Evolutionary conservation across 1,284 basidiomycete genomes (phyloP).

Genomic region (Malassezia yamatoensis): DNA sequence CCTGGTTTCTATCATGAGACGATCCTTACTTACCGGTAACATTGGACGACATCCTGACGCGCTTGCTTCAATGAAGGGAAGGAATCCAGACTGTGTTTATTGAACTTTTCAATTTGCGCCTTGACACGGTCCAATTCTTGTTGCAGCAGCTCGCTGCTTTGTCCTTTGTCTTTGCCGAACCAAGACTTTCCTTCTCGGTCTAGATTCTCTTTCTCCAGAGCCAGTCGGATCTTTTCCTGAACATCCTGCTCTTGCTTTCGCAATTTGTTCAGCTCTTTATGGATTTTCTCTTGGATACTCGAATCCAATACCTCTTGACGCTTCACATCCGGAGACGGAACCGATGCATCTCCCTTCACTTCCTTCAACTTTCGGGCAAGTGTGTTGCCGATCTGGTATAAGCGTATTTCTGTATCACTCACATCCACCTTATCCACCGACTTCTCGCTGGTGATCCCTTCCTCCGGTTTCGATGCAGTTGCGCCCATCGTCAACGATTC

Average conservation of each 20-base stretch:
- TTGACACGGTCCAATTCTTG: conserved; percentile 39
- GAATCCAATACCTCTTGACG: conserved; percentile 36
- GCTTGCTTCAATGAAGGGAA: conserved; percentile 56
- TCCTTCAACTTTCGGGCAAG: conserved; percentile 29
- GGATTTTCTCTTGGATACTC: conserved; percentile 37
- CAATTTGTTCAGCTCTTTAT: conserved; percentile 33
- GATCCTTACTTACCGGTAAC: conserved; percentile 60
- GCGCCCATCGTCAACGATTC: conserved; percentile 2
- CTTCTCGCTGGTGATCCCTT: neutral
- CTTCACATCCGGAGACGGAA: conserved; percentile 19
- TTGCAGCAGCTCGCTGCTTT: conserved; percentile 32
- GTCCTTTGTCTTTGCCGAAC: conserved; percentile 26
- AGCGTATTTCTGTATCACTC: neutral
- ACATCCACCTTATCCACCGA: conserved; percentile 11
- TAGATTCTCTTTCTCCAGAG: conserved; percentile 41
- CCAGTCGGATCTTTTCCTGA: conserved; percentile 35
- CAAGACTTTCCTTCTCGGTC: conserved; percentile 27
- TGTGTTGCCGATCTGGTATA: conserved; percentile 25
- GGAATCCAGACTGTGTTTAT: conserved; percentile 55
- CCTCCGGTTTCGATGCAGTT: conserved; percentile 1
- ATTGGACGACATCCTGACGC: conserved; percentile 58
- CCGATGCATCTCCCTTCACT: conserved; percentile 20
- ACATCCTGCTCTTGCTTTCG: conserved; percentile 39
- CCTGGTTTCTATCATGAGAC: conserved; percentile 54
- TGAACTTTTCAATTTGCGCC: conserved; percentile 62